A percentile compares a stretch with the other conserved stretches of the same genome.
These are phyloP conservation scores for Vickermania spadyakhi DNA, from an alignment of 208 protist genomes.

Conservation along the genomic window DNA sequence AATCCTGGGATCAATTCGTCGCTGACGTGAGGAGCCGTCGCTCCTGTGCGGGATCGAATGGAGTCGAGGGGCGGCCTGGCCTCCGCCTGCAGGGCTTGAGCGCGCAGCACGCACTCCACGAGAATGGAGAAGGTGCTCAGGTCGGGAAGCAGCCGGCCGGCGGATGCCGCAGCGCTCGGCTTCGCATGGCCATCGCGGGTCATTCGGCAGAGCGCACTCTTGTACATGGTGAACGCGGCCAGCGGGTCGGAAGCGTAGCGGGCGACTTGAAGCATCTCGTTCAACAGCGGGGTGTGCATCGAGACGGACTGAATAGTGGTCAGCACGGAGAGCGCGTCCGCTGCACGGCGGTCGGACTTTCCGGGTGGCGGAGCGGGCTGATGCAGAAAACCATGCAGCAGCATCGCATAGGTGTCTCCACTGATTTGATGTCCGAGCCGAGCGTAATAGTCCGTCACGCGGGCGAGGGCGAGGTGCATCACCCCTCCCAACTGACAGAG, in stretches of 20 bases:
- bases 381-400: conserved; percentile 53
- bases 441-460: conserved; percentile 58
- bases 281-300: conserved; percentile 45
- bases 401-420: conserved; percentile 41
- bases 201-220: conserved; percentile 19
- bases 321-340: conserved; percentile 46
- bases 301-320: conserved; percentile 51
- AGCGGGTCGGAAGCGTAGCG: conserved; percentile 48
- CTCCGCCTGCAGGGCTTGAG: conserved; percentile 9
- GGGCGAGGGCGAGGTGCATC: conserved; percentile 72
- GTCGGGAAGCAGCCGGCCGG: conserved; percentile 16
- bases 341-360: conserved; percentile 27
- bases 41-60: too few relatives aligned
- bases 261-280: conserved; percentile 52
- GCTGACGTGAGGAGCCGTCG: neutral
- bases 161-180: neutral
- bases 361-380: neutral
- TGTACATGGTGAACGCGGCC: conserved; percentile 60
- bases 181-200: neutral
- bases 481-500: conserved; percentile 46
- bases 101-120: conserved; percentile 30
- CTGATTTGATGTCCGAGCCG: conserved; percentile 55
- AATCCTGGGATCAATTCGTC: conserved; percentile 22
- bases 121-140: conserved; percentile 62
- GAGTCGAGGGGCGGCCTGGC: too few relatives aligned